Conservation (phyloP, 2,329 filamentous ascomycete genomes). For the Aspergillus arachidicola region DNA sequence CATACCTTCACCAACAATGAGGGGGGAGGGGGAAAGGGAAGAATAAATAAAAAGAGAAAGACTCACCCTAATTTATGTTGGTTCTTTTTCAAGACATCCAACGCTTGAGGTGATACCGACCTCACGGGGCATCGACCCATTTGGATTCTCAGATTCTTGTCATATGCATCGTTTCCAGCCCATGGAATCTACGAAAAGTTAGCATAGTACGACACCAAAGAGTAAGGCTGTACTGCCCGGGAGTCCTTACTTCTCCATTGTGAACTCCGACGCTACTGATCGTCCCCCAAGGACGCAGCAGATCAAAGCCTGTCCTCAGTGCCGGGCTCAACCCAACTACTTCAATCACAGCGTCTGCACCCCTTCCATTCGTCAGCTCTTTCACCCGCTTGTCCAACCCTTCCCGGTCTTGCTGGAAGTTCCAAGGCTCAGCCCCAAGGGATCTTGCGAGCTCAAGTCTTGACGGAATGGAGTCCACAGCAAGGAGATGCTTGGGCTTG, state of each 20-base stretch:
- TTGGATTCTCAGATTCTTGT: conserved; percentile 72
- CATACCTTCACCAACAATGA: not conserved
- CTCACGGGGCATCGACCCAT: conserved; percentile 78
- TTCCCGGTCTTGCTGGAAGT: conserved; percentile 69
- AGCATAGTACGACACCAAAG: conserved; percentile 14
- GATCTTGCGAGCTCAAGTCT: conserved; percentile 72
- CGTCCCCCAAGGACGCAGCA: conserved; percentile 71
- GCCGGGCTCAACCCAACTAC: conserved; percentile 72
- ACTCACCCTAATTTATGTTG: conserved; percentile 68
- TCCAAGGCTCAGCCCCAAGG: conserved; percentile 80
- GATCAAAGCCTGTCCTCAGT: conserved; percentile 69
- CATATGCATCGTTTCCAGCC: conserved; percentile 63
- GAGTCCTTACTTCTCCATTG: conserved; percentile 63
- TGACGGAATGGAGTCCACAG: conserved; percentile 75
- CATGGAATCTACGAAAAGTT: conserved; percentile 62
- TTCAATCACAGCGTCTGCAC: conserved; percentile 83
- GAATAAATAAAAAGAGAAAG: not conserved
- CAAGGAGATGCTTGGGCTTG: conserved; percentile 74
- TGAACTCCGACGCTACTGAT: conserved; percentile 78
- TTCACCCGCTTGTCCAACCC: conserved; percentile 69
- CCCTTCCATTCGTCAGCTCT: conserved; percentile 75
- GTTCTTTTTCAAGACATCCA: conserved; percentile 66
- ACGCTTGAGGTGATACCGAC: conserved; percentile 67
- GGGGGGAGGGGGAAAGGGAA: not conserved
- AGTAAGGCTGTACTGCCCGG: not conserved